Evolutionary conservation across 352 stramenopile genomes (phyloP).

Genomic region (Phytophthora pistaciae): DNA sequence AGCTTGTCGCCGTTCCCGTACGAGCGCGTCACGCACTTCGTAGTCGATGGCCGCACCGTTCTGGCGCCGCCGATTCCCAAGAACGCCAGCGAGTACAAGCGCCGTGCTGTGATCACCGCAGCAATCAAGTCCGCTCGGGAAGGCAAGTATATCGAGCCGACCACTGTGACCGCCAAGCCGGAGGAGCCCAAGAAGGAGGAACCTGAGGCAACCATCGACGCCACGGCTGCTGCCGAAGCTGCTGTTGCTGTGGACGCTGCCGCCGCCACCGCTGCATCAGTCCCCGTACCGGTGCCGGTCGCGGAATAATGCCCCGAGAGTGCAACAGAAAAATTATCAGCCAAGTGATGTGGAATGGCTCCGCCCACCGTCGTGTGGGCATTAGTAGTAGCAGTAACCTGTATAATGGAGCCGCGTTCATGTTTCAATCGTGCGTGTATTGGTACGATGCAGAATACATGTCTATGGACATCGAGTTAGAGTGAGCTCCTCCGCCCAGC

Average conservation of each 20-base stretch:
- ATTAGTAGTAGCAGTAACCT: conserved; percentile 28
- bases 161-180: conserved; percentile 14
- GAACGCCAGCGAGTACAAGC: conserved; percentile 73
- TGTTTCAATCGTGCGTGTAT: neutral
- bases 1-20: conserved; percentile 80
- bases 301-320: conserved; percentile 26
- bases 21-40: conserved; percentile 85
- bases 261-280: conserved; percentile 24
- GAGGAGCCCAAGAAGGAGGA: conserved; percentile 23
- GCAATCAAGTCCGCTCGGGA: conserved; percentile 70
- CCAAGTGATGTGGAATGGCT: conserved; percentile 20
- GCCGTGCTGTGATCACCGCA: conserved; percentile 72
- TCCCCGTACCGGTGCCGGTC: conserved; percentile 28
- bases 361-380: neutral
- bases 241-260: conserved; percentile 26
- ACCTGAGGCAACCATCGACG: conserved; percentile 23
- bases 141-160: conserved; percentile 36
- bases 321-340: conserved; percentile 13
- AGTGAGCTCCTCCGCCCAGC: neutral
- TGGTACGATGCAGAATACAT: neutral
- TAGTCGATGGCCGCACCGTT: conserved; percentile 81
- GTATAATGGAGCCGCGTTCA: conserved; percentile 37
- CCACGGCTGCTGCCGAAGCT: conserved; percentile 32
- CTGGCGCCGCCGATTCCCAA: conserved; percentile 71
- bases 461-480: neutral